Conservation (phyloP, 441 rosid species). For the Adansonia grandidieri region DNA sequence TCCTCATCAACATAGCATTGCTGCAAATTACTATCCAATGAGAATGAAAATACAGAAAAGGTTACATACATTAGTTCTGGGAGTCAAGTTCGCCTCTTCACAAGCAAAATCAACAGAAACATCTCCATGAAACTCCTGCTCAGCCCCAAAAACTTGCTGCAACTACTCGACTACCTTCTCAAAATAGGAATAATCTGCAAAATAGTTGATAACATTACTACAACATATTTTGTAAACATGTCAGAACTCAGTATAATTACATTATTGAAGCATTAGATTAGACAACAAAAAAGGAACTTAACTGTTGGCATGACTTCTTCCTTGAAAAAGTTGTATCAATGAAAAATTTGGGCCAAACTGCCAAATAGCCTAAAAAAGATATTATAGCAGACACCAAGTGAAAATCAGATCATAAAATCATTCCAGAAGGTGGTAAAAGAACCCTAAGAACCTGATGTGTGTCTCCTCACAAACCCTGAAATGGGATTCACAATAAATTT, state of each 20-base stretch:
- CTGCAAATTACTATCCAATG: neutral
- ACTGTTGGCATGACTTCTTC: slow-evolving; percentile 70
- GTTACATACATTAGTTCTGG: neutral
- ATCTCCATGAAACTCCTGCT: slow-evolving; percentile 39
- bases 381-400: neutral
- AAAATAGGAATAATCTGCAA: slow-evolving; percentile 67
- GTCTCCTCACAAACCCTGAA: slow-evolving; percentile 17
- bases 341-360: slow-evolving; percentile 90
- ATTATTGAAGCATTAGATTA: neutral
- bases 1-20: neutral
- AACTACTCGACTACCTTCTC: slow-evolving; percentile 65
- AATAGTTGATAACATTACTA: slow-evolving; percentile 2
- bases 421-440: neutral
- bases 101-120: slow-evolving; percentile 22
- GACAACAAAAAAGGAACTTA: slow-evolving; percentile 17
- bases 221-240: neutral
- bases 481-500: neutral
- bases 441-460: neutral
- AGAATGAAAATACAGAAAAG: neutral
- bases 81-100: slow-evolving; percentile 18
- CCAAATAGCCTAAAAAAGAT: slow-evolving; percentile 58
- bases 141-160: slow-evolving; percentile 52
- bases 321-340: slow-evolving; percentile 75
- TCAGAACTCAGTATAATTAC: neutral
- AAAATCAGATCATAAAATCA: slow-evolving; percentile 15